A percentile compares a stretch with the other conserved stretches of the same genome.
phyloP scores from a whole-genome alignment of 345 rosid species.

The Erucastrum elatum region DNA sequence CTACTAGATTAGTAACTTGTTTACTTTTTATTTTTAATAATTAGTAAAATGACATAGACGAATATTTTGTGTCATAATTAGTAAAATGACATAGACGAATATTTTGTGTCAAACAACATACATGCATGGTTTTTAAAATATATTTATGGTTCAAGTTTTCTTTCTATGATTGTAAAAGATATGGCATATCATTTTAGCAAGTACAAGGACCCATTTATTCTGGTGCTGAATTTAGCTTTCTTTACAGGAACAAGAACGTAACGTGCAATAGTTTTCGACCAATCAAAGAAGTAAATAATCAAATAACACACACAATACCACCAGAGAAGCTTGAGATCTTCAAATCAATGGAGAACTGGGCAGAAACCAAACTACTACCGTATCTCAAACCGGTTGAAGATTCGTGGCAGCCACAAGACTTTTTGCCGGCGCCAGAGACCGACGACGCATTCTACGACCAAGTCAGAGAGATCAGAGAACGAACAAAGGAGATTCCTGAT shows the following conservation, averaged over 20 bases:
- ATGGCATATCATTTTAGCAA: conserved; percentile 2
- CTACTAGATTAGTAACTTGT: not conserved
- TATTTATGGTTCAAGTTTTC: not conserved
- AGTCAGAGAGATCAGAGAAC: conserved; percentile 48
- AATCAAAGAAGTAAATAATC: conserved; percentile 34
- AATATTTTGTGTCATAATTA: no score
- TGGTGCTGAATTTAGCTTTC: not conserved
- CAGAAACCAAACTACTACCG: conserved; percentile 40
- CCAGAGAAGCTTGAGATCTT: conserved; percentile 60
- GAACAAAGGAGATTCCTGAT: conserved; percentile 44
- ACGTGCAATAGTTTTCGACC: conserved; percentile 33
- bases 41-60: not conserved
- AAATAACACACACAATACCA: conserved; percentile 44
- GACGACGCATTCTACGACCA: conserved; percentile 48
- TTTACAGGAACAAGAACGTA: conserved; percentile 15
- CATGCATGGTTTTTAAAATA: not conserved
- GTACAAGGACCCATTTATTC: conserved; percentile 21
- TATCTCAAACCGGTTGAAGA: conserved; percentile 61
- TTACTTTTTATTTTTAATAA: not conserved
- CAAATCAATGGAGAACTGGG: conserved; percentile 51
- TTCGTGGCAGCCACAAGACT: conserved; percentile 72
- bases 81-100: not conserved
- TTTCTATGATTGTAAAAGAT: not conserved
- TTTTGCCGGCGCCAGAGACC: conserved; percentile 50
- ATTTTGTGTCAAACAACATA: not conserved